Conservation (phyloP, 2,329 filamentous ascomycete genomes). For the Alternaria brassicicola region DNA sequence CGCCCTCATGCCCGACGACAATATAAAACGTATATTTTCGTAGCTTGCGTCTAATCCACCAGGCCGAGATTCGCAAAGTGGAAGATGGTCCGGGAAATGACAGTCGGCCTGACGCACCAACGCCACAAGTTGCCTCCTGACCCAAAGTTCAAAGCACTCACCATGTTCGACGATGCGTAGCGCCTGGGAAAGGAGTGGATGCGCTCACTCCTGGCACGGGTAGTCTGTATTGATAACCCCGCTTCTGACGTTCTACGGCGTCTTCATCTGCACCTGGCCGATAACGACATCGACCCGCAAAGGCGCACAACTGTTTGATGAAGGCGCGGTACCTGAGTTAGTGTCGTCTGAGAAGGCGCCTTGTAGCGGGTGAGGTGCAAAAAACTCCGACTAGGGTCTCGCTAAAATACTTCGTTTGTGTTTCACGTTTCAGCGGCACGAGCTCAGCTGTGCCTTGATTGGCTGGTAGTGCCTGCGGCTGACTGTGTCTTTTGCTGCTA, state of each 20-base stretch:
- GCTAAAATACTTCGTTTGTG: slow-evolving; percentile 32
- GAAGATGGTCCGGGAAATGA: slow-evolving; percentile 21
- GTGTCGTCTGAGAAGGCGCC: slow-evolving; percentile 37
- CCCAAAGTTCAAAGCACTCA: neutral
- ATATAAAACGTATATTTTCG: neutral
- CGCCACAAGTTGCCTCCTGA: slow-evolving; percentile 12
- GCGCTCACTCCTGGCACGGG: slow-evolving; percentile 1
- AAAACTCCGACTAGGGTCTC: slow-evolving; percentile 20
- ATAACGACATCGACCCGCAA: slow-evolving; percentile 6
- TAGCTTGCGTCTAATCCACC: slow-evolving; percentile 1
- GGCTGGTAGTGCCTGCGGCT: slow-evolving; percentile 29
- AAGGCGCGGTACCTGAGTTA: slow-evolving; percentile 40
- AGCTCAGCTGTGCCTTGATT: slow-evolving; percentile 26
- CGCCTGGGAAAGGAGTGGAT: slow-evolving; percentile 3
- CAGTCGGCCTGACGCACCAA: slow-evolving; percentile 14
- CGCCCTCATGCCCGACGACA: neutral
- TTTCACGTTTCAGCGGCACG: slow-evolving; percentile 40
- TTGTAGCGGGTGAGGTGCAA: slow-evolving; percentile 31
- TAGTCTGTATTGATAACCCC: slow-evolving; percentile 8
- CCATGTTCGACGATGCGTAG: slow-evolving; percentile 6
- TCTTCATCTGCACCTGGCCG: slow-evolving; percentile 8
- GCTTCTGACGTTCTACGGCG: slow-evolving; percentile 15
- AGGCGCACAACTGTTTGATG: slow-evolving; percentile 26
- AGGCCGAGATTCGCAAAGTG: slow-evolving; percentile 13
- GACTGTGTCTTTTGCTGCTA: slow-evolving; percentile 24